Conservation (phyloP, 768 basidiomycete species). For the Sarcodon sp. region DNA sequence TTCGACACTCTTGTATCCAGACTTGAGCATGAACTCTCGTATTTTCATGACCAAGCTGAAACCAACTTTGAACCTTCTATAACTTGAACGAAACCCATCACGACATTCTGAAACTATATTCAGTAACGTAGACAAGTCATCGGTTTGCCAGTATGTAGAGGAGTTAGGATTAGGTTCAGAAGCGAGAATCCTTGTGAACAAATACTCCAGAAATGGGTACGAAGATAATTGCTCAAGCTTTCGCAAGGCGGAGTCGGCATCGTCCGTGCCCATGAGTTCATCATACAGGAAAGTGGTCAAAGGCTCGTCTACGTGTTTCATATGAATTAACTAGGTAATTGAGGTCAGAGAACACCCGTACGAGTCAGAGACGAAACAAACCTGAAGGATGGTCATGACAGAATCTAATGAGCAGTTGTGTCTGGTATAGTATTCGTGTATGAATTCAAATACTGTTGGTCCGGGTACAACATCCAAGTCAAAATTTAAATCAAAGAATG, state of each 20-base stretch:
- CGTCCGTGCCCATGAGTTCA: slow-evolving; percentile 7
- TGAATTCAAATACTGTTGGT: slow-evolving; percentile 36
- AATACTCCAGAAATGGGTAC: slow-evolving; percentile 21
- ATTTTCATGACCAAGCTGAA: slow-evolving; percentile 33
- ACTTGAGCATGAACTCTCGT: slow-evolving; percentile 26
- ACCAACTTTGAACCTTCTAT: slow-evolving; percentile 27
- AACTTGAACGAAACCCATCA: slow-evolving; percentile 16
- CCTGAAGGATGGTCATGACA: slow-evolving; percentile 49
- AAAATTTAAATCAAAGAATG: slow-evolving; percentile 53
- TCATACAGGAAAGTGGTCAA: slow-evolving; percentile 29
- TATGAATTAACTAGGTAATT: slow-evolving; percentile 35
- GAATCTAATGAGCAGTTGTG: slow-evolving; percentile 45
- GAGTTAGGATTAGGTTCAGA: slow-evolving; percentile 8
- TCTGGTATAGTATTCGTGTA: slow-evolving; percentile 44
- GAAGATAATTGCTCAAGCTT: slow-evolving; percentile 11
- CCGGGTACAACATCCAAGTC: slow-evolving; percentile 52
- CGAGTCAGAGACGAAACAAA: slow-evolving; percentile 13
- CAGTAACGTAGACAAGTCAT: slow-evolving; percentile 18
- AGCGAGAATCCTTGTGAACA: slow-evolving; percentile 21
- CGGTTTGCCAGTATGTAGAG: slow-evolving; percentile 12
- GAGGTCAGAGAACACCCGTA: neutral
- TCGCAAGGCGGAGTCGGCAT: neutral
- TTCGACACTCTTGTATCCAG: slow-evolving; percentile 28
- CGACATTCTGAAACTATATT: slow-evolving; percentile 25
- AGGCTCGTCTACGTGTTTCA: slow-evolving; percentile 64